Conservation (phyloP, 257 asterid genomes). For the Solanum microdontum region DNA sequence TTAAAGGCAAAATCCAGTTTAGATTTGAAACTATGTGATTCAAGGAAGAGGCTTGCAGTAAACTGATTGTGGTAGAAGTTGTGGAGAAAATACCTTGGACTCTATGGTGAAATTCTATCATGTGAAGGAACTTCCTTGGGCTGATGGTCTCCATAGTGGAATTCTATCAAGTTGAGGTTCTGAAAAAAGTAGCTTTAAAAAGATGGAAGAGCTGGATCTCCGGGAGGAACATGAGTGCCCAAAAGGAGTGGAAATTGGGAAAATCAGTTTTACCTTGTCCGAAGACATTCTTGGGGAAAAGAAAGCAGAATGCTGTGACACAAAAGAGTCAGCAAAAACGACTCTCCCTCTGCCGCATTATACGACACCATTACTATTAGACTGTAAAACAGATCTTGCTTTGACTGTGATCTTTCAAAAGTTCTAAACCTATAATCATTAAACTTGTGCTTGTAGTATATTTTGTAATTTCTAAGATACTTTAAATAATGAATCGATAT, state of each 20-base stretch:
- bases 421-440: background rate
- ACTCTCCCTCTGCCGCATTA: background rate
- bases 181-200: background rate
- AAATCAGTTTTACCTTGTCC: background rate
- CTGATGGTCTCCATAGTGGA: background rate
- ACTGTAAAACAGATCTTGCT: background rate
- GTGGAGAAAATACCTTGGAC: background rate
- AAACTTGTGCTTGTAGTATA: background rate
- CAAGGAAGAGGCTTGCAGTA: background rate
- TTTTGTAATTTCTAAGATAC: background rate
- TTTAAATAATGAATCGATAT: background rate
- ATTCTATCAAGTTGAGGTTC: background rate
- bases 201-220: background rate
- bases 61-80: background rate
- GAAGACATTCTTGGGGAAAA: background rate
- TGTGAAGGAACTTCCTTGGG: background rate
- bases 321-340: background rate
- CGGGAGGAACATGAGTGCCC: background rate
- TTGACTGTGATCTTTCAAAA: background rate
- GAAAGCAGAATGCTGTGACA: background rate
- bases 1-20: background rate
- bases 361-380: background rate
- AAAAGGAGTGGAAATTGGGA: background rate
- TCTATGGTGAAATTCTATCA: background rate
- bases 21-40: background rate